Evolutionary conservation across 2,329 filamentous ascomycete species (phyloP).

Genomic region (Ceratocystiopsis sp.): DNA sequence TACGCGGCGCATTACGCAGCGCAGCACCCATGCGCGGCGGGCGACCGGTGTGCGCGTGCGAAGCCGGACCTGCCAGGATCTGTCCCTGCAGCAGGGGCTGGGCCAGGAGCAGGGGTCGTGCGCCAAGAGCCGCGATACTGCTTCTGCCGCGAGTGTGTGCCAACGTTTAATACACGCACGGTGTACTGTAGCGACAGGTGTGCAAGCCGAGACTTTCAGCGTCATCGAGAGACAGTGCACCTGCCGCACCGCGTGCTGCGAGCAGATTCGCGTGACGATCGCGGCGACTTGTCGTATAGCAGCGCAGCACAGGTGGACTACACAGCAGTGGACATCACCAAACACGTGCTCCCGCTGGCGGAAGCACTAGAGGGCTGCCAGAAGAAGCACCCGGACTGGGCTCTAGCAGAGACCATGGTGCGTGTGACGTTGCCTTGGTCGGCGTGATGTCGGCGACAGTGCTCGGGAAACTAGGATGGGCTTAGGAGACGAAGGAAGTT

Average conservation of each 20-base stretch:
- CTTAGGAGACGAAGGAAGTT: too few relatives aligned
- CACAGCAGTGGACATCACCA: conserved; percentile 8
- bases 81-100: neutral
- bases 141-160: conserved; percentile 19
- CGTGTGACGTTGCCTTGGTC: conserved; percentile 2
- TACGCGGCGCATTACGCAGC: conserved; percentile 5
- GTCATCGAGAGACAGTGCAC: conserved; percentile 17
- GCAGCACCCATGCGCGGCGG: conserved; percentile 6
- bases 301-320: conserved; percentile 1
- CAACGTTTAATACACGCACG: conserved; percentile 12
- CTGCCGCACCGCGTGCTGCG: conserved; percentile 12
- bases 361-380: conserved; percentile 8
- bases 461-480: too few relatives aligned
- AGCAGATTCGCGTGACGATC: conserved; percentile 8
- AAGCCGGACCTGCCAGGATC: too few relatives aligned
- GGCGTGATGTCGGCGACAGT: neutral
- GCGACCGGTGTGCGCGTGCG: conserved; percentile 5
- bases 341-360: conserved; percentile 7
- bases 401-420: conserved; percentile 4
- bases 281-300: conserved; percentile 6
- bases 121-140: conserved; percentile 5
- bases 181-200: conserved; percentile 18
- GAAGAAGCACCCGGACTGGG: conserved; percentile 11
- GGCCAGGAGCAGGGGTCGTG: neutral
- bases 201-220: conserved; percentile 15